phyloP scores from a whole-genome alignment of 768 basidiomycete species.

The Kwoniella sp. region DNA sequence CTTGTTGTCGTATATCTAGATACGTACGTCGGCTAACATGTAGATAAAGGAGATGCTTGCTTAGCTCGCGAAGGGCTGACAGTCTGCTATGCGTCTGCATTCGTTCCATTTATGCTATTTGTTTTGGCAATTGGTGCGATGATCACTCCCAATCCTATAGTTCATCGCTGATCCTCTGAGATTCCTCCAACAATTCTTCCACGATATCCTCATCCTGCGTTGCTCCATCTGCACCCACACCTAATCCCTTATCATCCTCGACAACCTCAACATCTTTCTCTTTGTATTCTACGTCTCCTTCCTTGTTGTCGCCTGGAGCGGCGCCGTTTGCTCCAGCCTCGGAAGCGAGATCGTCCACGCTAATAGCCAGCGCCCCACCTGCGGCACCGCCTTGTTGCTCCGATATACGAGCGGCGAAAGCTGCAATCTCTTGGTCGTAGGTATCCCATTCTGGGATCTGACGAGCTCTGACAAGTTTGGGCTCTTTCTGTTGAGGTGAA shows the following conservation, averaged over 20 bases:
- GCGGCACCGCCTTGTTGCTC: constrained; percentile 11
- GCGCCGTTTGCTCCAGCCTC: constrained; percentile 4
- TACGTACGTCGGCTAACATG: too few relatives aligned
- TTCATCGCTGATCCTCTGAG: constrained; percentile 17
- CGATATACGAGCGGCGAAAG: constrained; percentile 65
- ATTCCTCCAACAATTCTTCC: constrained; percentile 15
- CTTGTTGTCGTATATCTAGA: too few relatives aligned
- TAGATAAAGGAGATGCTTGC: too few relatives aligned
- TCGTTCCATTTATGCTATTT: neutral
- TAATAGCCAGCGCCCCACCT: constrained; percentile 32
- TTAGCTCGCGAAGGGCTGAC: too few relatives aligned
- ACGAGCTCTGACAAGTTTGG: constrained; percentile 86
- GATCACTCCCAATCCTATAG: too few relatives aligned
- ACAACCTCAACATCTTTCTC: too few relatives aligned
- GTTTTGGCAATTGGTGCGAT: too few relatives aligned
- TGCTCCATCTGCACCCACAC: neutral
- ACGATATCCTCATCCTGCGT: constrained; percentile 4
- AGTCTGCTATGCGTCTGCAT: neutral
- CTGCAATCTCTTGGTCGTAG: constrained; percentile 87
- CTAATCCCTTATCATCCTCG: neutral
- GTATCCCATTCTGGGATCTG: constrained; percentile 97
- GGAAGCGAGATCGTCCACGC: constrained; percentile 45
- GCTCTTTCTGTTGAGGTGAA: constrained; percentile 75
- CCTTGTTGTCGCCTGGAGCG: neutral
- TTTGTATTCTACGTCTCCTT: constrained; percentile 2